phyloP scores from a whole-genome alignment of 1,139 yeast species.

The Suhomyces coccinellae region DNA sequence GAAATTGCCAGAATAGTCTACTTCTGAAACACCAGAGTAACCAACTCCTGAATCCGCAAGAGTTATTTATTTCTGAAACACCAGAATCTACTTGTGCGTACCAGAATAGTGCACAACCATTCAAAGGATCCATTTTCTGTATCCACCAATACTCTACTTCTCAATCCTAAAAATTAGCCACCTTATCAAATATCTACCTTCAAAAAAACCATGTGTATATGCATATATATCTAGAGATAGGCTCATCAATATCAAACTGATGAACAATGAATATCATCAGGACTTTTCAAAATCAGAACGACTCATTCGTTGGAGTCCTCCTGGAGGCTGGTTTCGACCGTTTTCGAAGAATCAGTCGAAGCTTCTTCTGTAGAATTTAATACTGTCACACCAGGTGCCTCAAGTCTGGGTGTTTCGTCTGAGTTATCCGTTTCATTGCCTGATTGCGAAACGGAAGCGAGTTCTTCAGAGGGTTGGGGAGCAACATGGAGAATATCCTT shows the following conservation, averaged over 20 bases:
- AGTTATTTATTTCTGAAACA: no score
- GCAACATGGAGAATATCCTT: no score
- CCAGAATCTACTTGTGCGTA: no score
- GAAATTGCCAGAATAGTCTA: no score
- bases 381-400: not conserved
- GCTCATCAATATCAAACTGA: not conserved
- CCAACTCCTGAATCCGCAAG: no score
- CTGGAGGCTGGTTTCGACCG: not conserved
- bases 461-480: not conserved
- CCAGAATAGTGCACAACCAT: no score
- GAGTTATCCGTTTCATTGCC: not conserved
- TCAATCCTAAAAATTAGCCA: not conserved
- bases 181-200: not conserved
- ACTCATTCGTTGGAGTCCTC: not conserved
- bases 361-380: not conserved
- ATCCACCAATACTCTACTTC: no score
- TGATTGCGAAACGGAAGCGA: not conserved
- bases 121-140: no score
- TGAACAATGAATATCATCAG: not conserved
- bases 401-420: not conserved
- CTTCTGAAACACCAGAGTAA: no score
- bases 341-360: not conserved
- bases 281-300: not conserved
- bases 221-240: not conserved
- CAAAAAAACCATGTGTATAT: not conserved